Conservation (phyloP, 768 basidiomycete species). For the Serendipita indica region DNA sequence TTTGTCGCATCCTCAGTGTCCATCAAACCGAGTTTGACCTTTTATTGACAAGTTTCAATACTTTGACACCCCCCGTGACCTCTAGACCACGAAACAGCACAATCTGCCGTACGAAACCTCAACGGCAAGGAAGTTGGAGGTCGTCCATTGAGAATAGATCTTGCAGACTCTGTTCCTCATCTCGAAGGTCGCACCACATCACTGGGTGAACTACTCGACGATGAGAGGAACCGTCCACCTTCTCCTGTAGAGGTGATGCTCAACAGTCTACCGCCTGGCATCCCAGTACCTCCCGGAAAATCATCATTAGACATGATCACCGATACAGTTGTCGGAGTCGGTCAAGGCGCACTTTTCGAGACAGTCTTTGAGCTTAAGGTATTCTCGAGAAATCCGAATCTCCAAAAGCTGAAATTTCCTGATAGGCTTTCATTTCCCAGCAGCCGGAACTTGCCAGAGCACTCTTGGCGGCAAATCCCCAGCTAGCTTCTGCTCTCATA, state of each 20-base stretch:
- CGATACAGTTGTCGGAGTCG: constrained; percentile 69
- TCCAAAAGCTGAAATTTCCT: background rate
- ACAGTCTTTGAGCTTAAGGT: constrained; percentile 98
- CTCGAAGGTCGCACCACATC: constrained; percentile 83
- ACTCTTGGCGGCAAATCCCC: constrained; percentile 71
- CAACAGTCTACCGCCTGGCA: constrained; percentile 55
- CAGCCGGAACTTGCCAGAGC: constrained; percentile 80
- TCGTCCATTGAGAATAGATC: constrained; percentile 81
- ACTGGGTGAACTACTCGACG: constrained; percentile 64
- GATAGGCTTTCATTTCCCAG: constrained; percentile 78
- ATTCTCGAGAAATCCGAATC: constrained; percentile 10
- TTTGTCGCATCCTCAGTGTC: constrained; percentile 11
- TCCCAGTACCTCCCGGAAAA: constrained; percentile 53
- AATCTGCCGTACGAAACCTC: constrained; percentile 89
- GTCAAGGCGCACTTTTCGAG: constrained; percentile 75
- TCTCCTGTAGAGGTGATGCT: constrained; percentile 37
- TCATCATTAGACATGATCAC: constrained; percentile 71
- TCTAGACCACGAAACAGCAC: constrained; percentile 90
- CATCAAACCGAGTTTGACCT: constrained; percentile 14
- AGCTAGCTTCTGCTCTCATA: constrained; percentile 91
- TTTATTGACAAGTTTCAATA: constrained; percentile 22
- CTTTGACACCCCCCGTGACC: constrained; percentile 17
- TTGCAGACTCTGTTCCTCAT: constrained; percentile 86
- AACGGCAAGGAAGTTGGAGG: constrained; percentile 88
- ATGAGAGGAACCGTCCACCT: constrained; percentile 26